Evolutionary conservation across 148 eudicot species (phyloP).

Genomic region (Amaranthus cruentus): DNA sequence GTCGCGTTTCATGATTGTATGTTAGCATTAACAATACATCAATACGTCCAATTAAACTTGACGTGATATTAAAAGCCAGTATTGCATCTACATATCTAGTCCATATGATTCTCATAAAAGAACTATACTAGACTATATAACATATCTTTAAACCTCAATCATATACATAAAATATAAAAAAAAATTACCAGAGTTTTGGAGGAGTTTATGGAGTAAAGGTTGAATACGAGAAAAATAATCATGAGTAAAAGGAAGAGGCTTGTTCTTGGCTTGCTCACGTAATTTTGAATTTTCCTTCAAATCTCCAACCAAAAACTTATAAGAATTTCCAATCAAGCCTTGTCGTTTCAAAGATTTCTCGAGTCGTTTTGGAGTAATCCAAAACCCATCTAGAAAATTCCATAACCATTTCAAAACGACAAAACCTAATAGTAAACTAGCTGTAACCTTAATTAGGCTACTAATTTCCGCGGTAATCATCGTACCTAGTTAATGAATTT

Average conservation of each 20-base stretch:
- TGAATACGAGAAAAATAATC: conserved; percentile 21
- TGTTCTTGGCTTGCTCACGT: background rate
- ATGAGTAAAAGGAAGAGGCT: conserved; percentile 16
- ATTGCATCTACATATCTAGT: too few relatives aligned
- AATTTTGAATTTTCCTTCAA: conserved; percentile 5
- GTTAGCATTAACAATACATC: too few relatives aligned
- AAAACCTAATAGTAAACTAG: background rate
- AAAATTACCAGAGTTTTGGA: conserved; percentile 16
- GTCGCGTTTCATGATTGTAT: too few relatives aligned
- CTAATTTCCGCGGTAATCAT: too few relatives aligned
- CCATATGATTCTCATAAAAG: background rate
- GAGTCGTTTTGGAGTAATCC: conserved; percentile 18
- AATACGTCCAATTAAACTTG: too few relatives aligned
- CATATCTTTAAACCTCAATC: background rate
- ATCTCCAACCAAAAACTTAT: conserved; percentile 22
- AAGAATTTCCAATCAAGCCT: conserved; percentile 22
- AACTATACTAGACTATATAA: background rate
- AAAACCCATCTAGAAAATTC: background rate
- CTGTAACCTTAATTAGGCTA: too few relatives aligned
- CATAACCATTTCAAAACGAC: conserved; percentile 12
- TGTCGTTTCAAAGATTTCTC: conserved; percentile 14
- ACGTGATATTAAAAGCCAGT: too few relatives aligned
- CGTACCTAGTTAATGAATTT: too few relatives aligned
- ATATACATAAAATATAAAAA: background rate
- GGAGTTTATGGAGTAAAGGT: conserved; percentile 17